phyloP scores from a whole-genome alignment of 2,329 filamentous ascomycete species.

The Diplodia intermedia region DNA sequence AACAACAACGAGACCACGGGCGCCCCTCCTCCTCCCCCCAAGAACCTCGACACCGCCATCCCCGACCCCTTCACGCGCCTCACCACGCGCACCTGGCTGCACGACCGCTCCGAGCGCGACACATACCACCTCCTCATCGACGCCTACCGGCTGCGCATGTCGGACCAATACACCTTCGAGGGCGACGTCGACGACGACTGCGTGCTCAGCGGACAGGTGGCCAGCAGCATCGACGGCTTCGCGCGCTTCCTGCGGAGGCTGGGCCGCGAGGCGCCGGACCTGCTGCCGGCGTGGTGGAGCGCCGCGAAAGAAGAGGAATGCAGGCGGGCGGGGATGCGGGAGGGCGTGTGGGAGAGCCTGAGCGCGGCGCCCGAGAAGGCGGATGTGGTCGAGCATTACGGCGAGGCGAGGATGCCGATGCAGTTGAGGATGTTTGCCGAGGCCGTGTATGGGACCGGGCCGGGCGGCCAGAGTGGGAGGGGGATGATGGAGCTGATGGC shows the following conservation, averaged over 20 bases:
- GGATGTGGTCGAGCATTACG: constrained; percentile 39
- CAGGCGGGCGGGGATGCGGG: constrained; percentile 30
- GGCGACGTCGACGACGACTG: constrained; percentile 33
- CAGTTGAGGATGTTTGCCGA: constrained; percentile 42
- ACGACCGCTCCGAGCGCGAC: constrained; percentile 40
- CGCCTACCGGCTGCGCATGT: constrained; percentile 40
- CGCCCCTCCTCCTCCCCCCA: neutral
- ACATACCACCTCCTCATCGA: constrained; percentile 43
- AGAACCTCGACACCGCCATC: constrained; percentile 36
- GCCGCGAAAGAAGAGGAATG: constrained; percentile 37
- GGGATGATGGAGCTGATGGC: constrained; percentile 37
- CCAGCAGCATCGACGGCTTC: constrained; percentile 36
- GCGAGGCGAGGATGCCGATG: constrained; percentile 38
- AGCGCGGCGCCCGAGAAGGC: constrained; percentile 35
- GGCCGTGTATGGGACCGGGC: constrained; percentile 35
- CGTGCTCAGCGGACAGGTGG: constrained; percentile 36
- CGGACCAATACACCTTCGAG: constrained; percentile 36
- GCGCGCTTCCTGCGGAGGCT: constrained; percentile 35
- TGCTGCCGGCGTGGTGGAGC: constrained; percentile 42
- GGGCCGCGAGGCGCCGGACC: constrained; percentile 17
- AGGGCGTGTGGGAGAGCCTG: constrained; percentile 35
- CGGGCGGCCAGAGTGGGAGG: constrained; percentile 36
- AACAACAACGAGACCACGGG: no score
- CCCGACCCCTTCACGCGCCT: constrained; percentile 39
- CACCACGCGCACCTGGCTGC: constrained; percentile 38